These are phyloP conservation scores for Diplodia sapinea DNA, from an alignment of 2,329 filamentous ascomycete species.

Conservation along the genomic window DNA sequence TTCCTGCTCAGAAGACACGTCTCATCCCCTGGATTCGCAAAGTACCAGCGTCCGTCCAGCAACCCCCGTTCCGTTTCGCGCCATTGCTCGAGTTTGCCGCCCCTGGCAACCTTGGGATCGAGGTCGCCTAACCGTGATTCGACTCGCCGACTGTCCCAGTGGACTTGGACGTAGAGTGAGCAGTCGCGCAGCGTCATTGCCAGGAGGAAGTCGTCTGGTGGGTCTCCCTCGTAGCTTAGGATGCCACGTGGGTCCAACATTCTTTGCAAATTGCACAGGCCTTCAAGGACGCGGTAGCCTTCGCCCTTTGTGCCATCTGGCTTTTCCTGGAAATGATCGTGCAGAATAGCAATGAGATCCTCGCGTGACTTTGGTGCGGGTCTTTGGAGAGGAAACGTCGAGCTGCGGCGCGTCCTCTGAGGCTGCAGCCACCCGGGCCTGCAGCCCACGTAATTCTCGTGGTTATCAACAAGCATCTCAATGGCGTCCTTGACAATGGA, in stretches of 20 bases:
- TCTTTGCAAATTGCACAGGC: slow-evolving; percentile 47
- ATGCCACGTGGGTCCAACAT: slow-evolving; percentile 48
- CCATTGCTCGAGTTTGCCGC: slow-evolving; percentile 31
- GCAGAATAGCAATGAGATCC: slow-evolving; percentile 33
- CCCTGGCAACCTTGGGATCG: slow-evolving; percentile 48
- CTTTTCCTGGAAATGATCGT: slow-evolving; percentile 36
- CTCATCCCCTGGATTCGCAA: slow-evolving; percentile 11
- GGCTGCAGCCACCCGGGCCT: slow-evolving; percentile 24
- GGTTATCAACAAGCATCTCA: slow-evolving; percentile 27
- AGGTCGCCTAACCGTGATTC: slow-evolving; percentile 54
- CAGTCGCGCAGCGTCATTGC: slow-evolving; percentile 58
- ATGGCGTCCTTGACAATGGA: slow-evolving; percentile 33
- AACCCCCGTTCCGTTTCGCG: slow-evolving; percentile 23
- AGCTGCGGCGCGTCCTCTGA: slow-evolving; percentile 6
- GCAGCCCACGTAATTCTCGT: slow-evolving; percentile 28
- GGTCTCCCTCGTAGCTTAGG: slow-evolving; percentile 32
- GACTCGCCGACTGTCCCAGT: slow-evolving; percentile 37
- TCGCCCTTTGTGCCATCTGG: slow-evolving; percentile 35
- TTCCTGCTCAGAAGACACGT: slow-evolving; percentile 31
- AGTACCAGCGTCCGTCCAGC: slow-evolving; percentile 24
- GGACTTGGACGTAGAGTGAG: slow-evolving; percentile 50
- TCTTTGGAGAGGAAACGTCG: slow-evolving; percentile 17
- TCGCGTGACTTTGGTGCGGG: slow-evolving; percentile 14
- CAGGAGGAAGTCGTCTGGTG: slow-evolving; percentile 37
- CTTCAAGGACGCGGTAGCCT: slow-evolving; percentile 46